phyloP scores from a whole-genome alignment of 2,329 filamentous ascomycete species.

The Colletotrichum sp. region DNA sequence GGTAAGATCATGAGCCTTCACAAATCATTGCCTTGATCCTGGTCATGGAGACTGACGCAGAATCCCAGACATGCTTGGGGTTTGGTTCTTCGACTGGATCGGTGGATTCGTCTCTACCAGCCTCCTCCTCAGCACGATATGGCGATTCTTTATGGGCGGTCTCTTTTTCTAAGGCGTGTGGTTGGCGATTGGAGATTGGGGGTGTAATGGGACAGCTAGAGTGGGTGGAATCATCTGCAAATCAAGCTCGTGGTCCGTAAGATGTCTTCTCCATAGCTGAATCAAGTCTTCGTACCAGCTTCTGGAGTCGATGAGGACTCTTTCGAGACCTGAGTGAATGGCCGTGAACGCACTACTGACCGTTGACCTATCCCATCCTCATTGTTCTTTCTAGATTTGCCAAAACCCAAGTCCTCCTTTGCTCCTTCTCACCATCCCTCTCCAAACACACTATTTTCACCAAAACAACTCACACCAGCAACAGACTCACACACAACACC shows the following conservation, averaged over 20 bases:
- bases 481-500: background rate
- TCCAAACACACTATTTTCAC: background rate
- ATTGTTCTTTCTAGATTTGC: background rate
- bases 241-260: accelerated
- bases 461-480: background rate
- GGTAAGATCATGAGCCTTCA: background rate
- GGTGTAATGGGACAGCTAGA: background rate
- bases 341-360: background rate
- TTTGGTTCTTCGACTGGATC: background rate
- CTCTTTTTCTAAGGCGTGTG: background rate
- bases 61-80: background rate
- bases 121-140: accelerated
- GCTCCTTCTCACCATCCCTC: background rate
- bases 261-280: background rate
- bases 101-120: accelerated
- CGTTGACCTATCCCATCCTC: accelerated
- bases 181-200: background rate
- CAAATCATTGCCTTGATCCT: accelerated
- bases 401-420: background rate
- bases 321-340: background rate
- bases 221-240: accelerated
- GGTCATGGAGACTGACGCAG: background rate
- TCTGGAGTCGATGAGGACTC: background rate
- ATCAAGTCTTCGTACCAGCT: background rate
- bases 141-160: background rate